Evolutionary conservation across 169 alveolate species (phyloP).

Genomic region (Cryptosporidium ubiquitum): DNA sequence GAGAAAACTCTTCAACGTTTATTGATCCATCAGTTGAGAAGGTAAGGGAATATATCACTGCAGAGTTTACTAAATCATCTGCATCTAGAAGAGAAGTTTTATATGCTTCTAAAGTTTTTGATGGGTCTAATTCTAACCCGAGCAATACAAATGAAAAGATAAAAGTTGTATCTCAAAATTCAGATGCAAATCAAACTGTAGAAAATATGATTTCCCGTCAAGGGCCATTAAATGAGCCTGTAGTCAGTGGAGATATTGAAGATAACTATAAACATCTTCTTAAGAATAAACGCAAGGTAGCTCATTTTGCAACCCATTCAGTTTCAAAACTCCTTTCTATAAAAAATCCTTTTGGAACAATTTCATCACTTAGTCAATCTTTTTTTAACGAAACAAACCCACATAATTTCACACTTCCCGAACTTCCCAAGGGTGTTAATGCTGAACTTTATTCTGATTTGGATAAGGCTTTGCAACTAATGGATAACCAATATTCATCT

Average conservation of each 20-base stretch:
- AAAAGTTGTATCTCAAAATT: not conserved
- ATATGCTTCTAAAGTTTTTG: constrained; percentile 53
- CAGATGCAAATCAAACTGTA: not conserved
- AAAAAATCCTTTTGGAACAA: constrained; percentile 46
- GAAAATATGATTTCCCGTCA: constrained; percentile 33
- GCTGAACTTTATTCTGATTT: constrained; percentile 14
- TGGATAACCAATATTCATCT: constrained; percentile 48
- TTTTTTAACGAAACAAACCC: constrained; percentile 25
- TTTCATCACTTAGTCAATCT: not conserved
- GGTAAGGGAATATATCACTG: constrained; percentile 68
- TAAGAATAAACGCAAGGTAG: constrained; percentile 62
- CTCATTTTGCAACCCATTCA: constrained; percentile 46
- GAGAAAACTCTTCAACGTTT: constrained; percentile 58
- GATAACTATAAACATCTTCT: constrained; percentile 27
- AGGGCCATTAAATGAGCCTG: constrained; percentile 28
- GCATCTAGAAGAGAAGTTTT: constrained; percentile 69
- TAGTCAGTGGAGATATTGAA: constrained; percentile 5
- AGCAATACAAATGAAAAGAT: constrained; percentile 4
- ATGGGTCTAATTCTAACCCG: not conserved
- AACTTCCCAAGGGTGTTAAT: constrained; percentile 22
- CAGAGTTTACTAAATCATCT: constrained; percentile 70
- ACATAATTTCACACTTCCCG: constrained; percentile 38
- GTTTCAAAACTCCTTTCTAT: constrained; percentile 40
- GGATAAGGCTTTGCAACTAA: constrained; percentile 44
- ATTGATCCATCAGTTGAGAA: constrained; percentile 67